These are phyloP conservation scores for Dendrocalamus latiflorus DNA, from an alignment of 202 grass and related monocot species.

Conservation along the genomic window DNA sequence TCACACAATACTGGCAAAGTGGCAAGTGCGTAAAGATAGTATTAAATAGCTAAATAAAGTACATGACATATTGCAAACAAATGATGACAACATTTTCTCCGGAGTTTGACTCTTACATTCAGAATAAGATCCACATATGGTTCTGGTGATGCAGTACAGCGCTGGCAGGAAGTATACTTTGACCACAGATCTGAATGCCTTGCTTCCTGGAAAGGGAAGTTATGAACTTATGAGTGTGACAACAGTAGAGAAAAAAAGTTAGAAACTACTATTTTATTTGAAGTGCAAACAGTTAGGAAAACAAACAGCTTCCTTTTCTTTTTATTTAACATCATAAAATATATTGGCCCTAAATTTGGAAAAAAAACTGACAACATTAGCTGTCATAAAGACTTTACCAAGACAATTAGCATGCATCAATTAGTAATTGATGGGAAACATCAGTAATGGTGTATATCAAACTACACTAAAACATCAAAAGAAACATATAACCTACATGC, in stretches of 20 bases:
- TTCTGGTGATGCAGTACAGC: constrained; percentile 55
- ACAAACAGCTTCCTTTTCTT: neutral
- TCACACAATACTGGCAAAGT: neutral
- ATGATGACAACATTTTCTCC: constrained; percentile 5
- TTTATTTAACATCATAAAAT: neutral
- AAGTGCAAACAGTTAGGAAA: neutral
- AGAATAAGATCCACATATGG: constrained; percentile 65
- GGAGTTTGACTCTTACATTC: constrained; percentile 62
- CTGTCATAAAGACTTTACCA: neutral
- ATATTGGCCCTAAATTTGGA: neutral
- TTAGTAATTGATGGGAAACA: neutral
- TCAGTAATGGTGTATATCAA: neutral
- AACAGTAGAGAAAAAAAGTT: neutral
- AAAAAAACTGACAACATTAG: neutral
- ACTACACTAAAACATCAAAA: neutral
- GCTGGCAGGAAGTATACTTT: constrained; percentile 72
- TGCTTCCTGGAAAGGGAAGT: constrained; percentile 40
- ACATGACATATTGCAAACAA: neutral
- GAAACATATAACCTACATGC: neutral
- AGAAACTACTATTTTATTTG: neutral
- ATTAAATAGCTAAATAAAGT: neutral
- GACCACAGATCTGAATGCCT: constrained; percentile 63
- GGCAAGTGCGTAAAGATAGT: neutral
- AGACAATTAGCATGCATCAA: neutral
- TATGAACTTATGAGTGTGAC: neutral